Percentiles rank a stretch among this genome's conserved stretches.
phyloP scores from a whole-genome alignment of 148 eudicot species.

The Persicaria maculosa region DNA sequence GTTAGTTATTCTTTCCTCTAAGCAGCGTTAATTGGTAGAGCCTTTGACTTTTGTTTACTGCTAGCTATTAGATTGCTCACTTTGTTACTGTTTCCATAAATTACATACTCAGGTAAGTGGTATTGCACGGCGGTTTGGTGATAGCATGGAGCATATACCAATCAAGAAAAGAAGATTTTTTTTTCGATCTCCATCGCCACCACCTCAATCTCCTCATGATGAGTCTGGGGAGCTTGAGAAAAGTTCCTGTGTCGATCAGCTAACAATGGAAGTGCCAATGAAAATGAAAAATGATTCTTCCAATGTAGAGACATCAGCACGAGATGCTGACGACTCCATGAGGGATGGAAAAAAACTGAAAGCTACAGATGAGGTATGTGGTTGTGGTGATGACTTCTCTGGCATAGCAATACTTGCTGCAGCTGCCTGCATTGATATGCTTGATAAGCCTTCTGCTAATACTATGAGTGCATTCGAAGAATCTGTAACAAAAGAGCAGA shows the following conservation, averaged over 20 bases:
- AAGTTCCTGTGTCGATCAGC: slow-evolving; percentile 16
- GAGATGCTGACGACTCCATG: slow-evolving; percentile 12
- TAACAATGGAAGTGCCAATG: slow-evolving; percentile 10
- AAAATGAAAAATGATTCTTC: slow-evolving; percentile 2
- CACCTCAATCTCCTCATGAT: slow-evolving; percentile 23
- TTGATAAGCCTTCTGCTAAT: slow-evolving; percentile 24
- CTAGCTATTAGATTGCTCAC: background rate
- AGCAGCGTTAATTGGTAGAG: background rate
- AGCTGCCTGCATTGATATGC: slow-evolving; percentile 51
- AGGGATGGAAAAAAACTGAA: slow-evolving; percentile 6
- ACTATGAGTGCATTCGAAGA: slow-evolving; percentile 20
- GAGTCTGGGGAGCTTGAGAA: slow-evolving; percentile 22
- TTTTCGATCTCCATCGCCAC: slow-evolving; percentile 33
- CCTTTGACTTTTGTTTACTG: background rate
- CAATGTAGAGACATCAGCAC: slow-evolving; percentile 2
- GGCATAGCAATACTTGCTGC: slow-evolving; percentile 74
- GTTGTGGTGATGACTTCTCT: slow-evolving; percentile 41
- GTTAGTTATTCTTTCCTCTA: slow-evolving; percentile 22
- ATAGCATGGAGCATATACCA: slow-evolving; percentile 45
- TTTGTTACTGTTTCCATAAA: background rate
- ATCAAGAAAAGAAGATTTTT: slow-evolving; percentile 60
- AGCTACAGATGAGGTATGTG: slow-evolving; percentile 7
- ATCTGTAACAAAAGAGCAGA: slow-evolving; percentile 13
- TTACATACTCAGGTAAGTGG: slow-evolving; percentile 39
- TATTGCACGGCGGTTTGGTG: slow-evolving; percentile 33